Percentiles rank a stretch among this genome's conserved stretches.
phyloP scores from a whole-genome alignment of 2,329 filamentous ascomycete species.

The Stenocarpella maydis region DNA sequence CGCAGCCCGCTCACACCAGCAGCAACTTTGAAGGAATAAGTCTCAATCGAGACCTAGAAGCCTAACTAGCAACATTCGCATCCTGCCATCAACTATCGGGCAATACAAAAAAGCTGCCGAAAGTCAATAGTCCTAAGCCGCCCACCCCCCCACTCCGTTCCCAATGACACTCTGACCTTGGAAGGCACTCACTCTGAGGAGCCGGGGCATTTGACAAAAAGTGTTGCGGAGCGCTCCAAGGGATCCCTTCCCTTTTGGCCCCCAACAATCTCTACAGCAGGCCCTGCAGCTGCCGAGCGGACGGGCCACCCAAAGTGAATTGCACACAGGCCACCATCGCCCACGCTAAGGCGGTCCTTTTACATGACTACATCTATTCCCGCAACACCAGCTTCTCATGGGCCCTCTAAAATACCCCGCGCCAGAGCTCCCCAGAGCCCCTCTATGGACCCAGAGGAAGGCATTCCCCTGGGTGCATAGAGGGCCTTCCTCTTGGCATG shows the following conservation, averaged over 20 bases:
- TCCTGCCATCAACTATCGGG: neutral
- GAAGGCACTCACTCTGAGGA: slow-evolving; percentile 3
- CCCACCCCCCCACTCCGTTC: neutral
- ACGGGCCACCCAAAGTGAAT: neutral
- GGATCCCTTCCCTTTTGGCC: neutral
- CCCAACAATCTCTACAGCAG: neutral
- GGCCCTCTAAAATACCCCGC: too few relatives aligned
- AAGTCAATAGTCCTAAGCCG: neutral
- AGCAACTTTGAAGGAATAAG: neutral
- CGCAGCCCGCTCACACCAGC: neutral
- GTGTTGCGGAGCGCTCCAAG: neutral
- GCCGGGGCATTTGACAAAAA: too few relatives aligned
- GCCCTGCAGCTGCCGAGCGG: slow-evolving; percentile 3
- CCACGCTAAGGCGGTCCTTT: neutral
- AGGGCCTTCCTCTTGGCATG: too few relatives aligned
- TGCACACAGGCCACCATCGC: neutral
- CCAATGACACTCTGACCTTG: slow-evolving; percentile 11
- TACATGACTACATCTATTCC: too few relatives aligned
- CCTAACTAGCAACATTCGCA: neutral
- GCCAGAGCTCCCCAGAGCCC: too few relatives aligned
- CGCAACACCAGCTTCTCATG: too few relatives aligned
- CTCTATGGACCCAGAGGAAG: too few relatives aligned
- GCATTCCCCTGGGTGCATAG: too few relatives aligned
- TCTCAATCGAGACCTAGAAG: neutral
- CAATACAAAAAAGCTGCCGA: slow-evolving; percentile 1